Percentiles rank a stretch among this genome's conserved stretches.
Evolutionary conservation across 371 early-diverging fungal genomes (phyloP).

Genomic region (Apophysomyces variabilis): DNA sequence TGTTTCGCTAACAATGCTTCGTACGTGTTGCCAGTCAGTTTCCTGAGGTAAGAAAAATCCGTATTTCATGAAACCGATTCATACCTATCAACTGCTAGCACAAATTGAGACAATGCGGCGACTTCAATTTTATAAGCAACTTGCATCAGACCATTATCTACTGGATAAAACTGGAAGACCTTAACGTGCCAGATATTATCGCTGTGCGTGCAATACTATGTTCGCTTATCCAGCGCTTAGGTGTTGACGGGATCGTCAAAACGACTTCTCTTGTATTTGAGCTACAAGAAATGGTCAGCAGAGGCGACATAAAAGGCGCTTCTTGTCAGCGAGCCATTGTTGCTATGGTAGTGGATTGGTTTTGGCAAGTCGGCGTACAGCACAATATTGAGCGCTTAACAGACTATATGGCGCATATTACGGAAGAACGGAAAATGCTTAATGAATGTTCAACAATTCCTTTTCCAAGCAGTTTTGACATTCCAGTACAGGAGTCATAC

Average conservation of each 20-base stretch:
- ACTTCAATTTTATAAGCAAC: slow-evolving; percentile 45
- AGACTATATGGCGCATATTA: slow-evolving; percentile 14
- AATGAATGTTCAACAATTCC: slow-evolving; percentile 26
- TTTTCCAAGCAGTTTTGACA: slow-evolving; percentile 20
- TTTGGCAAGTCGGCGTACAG: slow-evolving; percentile 20
- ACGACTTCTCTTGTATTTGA: slow-evolving; percentile 61
- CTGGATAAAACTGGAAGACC: slow-evolving; percentile 43
- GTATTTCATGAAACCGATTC: not conserved
- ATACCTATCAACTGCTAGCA: slow-evolving; percentile 7
- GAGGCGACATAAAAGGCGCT: slow-evolving; percentile 23
- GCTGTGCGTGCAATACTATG: slow-evolving; percentile 53
- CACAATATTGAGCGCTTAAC: slow-evolving; percentile 9
- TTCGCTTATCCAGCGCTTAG: slow-evolving; percentile 43
- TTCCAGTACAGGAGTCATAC: not conserved
- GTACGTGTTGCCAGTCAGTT: not conserved
- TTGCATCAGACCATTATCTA: slow-evolving; percentile 53
- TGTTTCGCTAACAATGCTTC: not conserved
- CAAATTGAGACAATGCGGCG: slow-evolving; percentile 23
- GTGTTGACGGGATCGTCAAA: slow-evolving; percentile 53
- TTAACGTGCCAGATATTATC: slow-evolving; percentile 59
- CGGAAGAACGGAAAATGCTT: slow-evolving; percentile 10
- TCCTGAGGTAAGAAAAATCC: not conserved
- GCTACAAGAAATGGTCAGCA: slow-evolving; percentile 41
- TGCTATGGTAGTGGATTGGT: slow-evolving; percentile 47
- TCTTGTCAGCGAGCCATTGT: slow-evolving; percentile 54